Evolutionary conservation across 2,329 filamentous ascomycete species (phyloP).

Genomic region (Metarhizium guizhouense): DNA sequence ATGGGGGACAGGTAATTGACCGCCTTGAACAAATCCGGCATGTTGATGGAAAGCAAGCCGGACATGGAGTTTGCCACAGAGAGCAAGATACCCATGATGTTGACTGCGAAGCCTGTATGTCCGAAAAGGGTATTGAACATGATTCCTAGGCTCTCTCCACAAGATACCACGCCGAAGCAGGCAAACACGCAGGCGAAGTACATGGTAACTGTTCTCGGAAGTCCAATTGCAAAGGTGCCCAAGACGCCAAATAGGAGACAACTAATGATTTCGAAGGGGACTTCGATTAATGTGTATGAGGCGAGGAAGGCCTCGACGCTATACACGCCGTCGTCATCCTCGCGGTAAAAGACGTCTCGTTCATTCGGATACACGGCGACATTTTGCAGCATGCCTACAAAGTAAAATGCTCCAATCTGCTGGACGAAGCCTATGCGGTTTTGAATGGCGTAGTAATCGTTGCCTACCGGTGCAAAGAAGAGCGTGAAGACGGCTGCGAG

Average conservation of each 20-base stretch:
- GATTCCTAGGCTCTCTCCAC: conserved; percentile 68
- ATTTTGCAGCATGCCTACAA: conserved; percentile 72
- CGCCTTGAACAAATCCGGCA: conserved; percentile 55
- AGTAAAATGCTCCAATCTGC: conserved; percentile 62
- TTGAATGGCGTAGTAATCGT: conserved; percentile 62
- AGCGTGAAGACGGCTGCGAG: conserved; percentile 54
- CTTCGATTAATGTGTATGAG: conserved; percentile 60
- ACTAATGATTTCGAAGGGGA: conserved; percentile 62
- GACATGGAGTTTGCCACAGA: conserved; percentile 63
- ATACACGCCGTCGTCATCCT: conserved; percentile 67
- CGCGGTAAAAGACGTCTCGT: conserved; percentile 67
- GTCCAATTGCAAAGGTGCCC: conserved; percentile 53
- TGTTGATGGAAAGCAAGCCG: conserved; percentile 61
- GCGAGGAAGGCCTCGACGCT: conserved; percentile 61
- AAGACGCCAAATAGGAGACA: conserved; percentile 58
- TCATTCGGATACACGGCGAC: conserved; percentile 65
- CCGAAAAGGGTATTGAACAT: conserved; percentile 70
- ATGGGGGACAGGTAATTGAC: conserved; percentile 67
- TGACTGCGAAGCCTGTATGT: conserved; percentile 70
- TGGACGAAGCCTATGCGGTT: conserved; percentile 67
- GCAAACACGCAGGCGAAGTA: conserved; percentile 62
- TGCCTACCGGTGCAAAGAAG: conserved; percentile 63
- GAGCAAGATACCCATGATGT: conserved; percentile 60
- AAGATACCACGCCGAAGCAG: conserved; percentile 64
- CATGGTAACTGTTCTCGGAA: conserved; percentile 53